phyloP scores from a whole-genome alignment of 139 green algal species.

The Raphidocelis subcapitata region DNA sequence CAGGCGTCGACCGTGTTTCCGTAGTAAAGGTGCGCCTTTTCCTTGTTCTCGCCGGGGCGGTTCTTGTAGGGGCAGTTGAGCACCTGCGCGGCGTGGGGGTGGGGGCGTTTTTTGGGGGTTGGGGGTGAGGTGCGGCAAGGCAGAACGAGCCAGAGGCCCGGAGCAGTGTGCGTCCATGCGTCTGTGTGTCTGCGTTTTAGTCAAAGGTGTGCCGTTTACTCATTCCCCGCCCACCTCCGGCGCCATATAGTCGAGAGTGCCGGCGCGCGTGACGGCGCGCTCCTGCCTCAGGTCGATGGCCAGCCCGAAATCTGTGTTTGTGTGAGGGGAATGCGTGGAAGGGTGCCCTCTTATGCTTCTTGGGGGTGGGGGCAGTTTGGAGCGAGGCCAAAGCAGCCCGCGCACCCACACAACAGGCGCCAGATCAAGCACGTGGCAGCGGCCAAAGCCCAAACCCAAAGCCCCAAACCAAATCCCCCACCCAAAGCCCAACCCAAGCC shows the following conservation, averaged over 20 bases:
- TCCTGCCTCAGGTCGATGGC: constrained; percentile 46
- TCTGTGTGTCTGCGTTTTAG: no score
- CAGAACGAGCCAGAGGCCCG: not conserved
- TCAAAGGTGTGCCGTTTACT: not conserved
- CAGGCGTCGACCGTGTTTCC: constrained; percentile 46
- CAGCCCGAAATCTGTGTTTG: constrained; percentile 55
- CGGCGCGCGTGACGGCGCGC: constrained; percentile 48
- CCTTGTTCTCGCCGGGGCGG: constrained; percentile 51
- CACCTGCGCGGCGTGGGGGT: not conserved
- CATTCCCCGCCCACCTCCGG: constrained; percentile 31
- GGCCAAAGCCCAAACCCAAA: no score
- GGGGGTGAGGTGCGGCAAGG: not conserved
- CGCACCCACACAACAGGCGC: no score
- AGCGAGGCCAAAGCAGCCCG: no score
- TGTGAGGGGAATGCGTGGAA: constrained; percentile 3
- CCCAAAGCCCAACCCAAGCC: no score
- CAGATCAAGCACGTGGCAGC: no score
- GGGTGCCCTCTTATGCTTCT: no score
- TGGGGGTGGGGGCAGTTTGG: no score
- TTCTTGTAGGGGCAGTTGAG: not conserved
- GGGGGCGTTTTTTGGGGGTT: not conserved
- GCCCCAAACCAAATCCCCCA: no score
- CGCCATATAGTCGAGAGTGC: constrained; percentile 64
- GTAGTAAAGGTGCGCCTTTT: constrained; percentile 50
- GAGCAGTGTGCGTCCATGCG: not conserved